A percentile compares a stretch with the other conserved stretches of the same genome.
Evolutionary conservation across 2,329 filamentous ascomycete species (phyloP).

Genomic region (Dryadomyces quercus-mongolicae): DNA sequence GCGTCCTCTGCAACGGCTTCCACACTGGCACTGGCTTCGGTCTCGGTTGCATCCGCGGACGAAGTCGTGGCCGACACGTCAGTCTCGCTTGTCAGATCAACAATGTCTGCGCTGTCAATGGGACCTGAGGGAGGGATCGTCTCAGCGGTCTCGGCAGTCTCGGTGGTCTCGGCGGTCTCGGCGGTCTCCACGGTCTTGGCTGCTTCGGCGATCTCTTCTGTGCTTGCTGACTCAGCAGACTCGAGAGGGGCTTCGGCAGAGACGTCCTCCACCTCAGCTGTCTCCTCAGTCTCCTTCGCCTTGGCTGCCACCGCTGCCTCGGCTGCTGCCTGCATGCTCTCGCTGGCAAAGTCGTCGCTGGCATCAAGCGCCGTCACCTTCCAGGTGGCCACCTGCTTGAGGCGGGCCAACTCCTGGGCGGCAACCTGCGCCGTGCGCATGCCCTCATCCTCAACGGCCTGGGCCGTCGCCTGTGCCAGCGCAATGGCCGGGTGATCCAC

Average conservation of each 20-base stretch:
- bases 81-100: neutral
- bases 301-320: constrained; percentile 30
- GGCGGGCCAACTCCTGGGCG: constrained; percentile 63
- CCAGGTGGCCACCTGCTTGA: constrained; percentile 77
- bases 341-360: constrained; percentile 67
- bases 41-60: neutral
- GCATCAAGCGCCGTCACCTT: constrained; percentile 67
- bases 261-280: no score
- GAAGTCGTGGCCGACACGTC: neutral
- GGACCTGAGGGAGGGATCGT: neutral
- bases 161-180: constrained; percentile 12
- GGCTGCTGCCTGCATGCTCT: constrained; percentile 46
- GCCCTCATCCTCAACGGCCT: constrained; percentile 55
- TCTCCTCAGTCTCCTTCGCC: constrained; percentile 3
- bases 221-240: constrained; percentile 6
- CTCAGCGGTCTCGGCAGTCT: neutral
- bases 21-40: neutral
- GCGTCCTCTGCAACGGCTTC: neutral
- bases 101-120: neutral
- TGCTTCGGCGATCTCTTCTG: constrained; percentile 12
- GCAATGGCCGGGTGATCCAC: constrained; percentile 60
- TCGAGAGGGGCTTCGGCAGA: no score
- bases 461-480: constrained; percentile 49
- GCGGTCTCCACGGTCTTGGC: constrained; percentile 11
- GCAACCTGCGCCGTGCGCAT: constrained; percentile 71